A percentile compares a stretch with the other conserved stretches of the same genome.
Conservation (phyloP, 169 alveolate genomes). For the Eimeria sp. region DNA sequence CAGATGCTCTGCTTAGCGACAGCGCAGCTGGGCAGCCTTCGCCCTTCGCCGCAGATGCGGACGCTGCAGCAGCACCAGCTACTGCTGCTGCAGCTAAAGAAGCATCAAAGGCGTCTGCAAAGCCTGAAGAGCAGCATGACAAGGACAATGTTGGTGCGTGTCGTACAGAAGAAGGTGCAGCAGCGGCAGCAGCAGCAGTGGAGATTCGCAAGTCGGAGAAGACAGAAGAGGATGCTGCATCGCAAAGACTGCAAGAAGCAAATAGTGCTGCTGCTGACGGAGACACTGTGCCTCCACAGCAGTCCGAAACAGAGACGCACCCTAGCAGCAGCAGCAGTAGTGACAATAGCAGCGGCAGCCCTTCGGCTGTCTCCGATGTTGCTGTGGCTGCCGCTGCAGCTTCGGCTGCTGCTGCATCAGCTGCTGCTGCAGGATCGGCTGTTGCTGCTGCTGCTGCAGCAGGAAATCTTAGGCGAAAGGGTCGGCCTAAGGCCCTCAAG, state of each 20-base stretch:
- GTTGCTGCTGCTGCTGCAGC: neutral
- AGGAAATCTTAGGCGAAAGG: neutral
- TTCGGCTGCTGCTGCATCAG: neutral
- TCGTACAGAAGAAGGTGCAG: neutral
- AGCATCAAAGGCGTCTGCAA: neutral
- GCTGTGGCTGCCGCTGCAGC: neutral
- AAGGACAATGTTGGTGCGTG: neutral
- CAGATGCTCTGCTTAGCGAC: neutral
- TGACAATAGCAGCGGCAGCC: neutral
- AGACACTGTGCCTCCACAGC: neutral
- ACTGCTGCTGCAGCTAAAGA: neutral
- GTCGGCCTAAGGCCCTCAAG: conserved; percentile 1
- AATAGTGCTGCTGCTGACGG: neutral
- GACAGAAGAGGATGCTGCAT: neutral
- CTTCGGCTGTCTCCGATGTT: neutral
- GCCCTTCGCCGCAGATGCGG: neutral
- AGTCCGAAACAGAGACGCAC: too few species aligned
- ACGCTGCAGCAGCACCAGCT: neutral
- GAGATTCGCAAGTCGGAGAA: neutral
- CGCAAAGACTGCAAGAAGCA: neutral
- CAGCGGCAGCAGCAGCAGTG: conserved; percentile 8
- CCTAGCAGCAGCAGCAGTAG: conserved; percentile 17
- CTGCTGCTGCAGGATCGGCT: neutral
- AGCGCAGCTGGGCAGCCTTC: neutral
- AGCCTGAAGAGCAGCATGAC: conserved; percentile 20